Conservation (phyloP, 495 filamentous ascomycete species). For the Daldinia concentrica region DNA sequence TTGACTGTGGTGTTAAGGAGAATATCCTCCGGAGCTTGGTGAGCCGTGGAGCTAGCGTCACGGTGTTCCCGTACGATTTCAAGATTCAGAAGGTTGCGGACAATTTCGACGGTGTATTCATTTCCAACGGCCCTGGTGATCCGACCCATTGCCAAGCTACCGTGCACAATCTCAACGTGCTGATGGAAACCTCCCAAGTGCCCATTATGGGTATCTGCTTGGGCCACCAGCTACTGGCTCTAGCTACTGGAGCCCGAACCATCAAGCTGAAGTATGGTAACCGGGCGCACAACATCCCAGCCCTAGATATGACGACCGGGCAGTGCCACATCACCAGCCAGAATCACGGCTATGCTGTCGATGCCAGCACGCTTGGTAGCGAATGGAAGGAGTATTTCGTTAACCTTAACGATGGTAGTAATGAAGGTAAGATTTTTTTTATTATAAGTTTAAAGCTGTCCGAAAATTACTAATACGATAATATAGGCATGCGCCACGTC, state of each 20-base stretch:
- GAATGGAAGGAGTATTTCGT: conserved; percentile 98
- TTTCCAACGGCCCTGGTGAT: conserved; percentile 96
- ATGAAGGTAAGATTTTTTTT: conserved; percentile 70
- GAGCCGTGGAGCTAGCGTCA: conserved; percentile 84
- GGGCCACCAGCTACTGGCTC: conserved; percentile 85
- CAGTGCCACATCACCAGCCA: conserved; percentile 98
- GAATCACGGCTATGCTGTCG: conserved; percentile 98
- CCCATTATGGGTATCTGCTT: conserved; percentile 98
- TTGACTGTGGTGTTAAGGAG: conserved; percentile 99
- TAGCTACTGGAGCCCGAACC: conserved; percentile 84
- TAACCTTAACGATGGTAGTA: conserved; percentile 94
- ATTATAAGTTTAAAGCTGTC: background rate
- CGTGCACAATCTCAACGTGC: conserved; percentile 83
- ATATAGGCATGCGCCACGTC: conserved; percentile 84
- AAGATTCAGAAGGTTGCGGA: conserved; percentile 97
- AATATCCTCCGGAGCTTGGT: conserved; percentile 97
- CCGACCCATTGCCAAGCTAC: conserved; percentile 95
- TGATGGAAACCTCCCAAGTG: conserved; percentile 89
- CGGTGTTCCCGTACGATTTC: conserved; percentile 94
- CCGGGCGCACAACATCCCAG: conserved; percentile 97
- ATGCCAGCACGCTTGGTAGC: conserved; percentile 77
- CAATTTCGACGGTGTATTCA: conserved; percentile 98
- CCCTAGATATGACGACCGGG: conserved; percentile 91
- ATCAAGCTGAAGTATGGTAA: conserved; percentile 98
- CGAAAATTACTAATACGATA: conserved; percentile 37